Conservation (phyloP, 2,329 filamentous ascomycete genomes). For the Cercospora nicotianae region DNA sequence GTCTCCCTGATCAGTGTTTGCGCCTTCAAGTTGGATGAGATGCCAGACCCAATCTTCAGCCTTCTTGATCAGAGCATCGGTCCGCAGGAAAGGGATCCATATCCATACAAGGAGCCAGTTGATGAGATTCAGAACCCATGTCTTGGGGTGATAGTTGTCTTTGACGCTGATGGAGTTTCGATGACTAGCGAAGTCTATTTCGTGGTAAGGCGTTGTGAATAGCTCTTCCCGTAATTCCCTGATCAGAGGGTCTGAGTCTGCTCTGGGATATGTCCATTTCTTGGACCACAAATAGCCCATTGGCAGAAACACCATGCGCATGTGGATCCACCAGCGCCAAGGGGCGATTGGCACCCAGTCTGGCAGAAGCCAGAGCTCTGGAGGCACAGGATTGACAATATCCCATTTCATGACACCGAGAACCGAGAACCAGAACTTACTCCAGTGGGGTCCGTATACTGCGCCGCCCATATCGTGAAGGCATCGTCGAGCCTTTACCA, state of each 20-base stretch:
- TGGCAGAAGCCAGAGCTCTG: slow-evolving; percentile 73
- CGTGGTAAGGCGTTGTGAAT: slow-evolving; percentile 73
- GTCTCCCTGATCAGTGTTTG: slow-evolving; percentile 83
- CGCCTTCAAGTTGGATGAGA: slow-evolving; percentile 85
- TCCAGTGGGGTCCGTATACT: slow-evolving; percentile 84
- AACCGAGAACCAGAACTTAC: slow-evolving; percentile 91
- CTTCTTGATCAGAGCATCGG: slow-evolving; percentile 62
- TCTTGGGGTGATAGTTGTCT: slow-evolving; percentile 94
- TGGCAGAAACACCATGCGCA: slow-evolving; percentile 90
- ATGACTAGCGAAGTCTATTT: slow-evolving; percentile 73
- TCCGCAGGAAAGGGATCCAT: slow-evolving; percentile 76
- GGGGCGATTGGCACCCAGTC: slow-evolving; percentile 41
- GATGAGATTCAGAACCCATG: slow-evolving; percentile 72
- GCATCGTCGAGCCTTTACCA: slow-evolving; percentile 79
- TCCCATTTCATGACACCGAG: slow-evolving; percentile 85
- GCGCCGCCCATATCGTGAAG: slow-evolving; percentile 86
- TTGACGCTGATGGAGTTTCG: slow-evolving; percentile 76
- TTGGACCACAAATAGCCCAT: slow-evolving; percentile 91
- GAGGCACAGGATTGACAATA: slow-evolving; percentile 88
- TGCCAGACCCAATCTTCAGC: slow-evolving; percentile 82
- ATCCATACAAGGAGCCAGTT: slow-evolving; percentile 79
- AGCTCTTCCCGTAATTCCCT: slow-evolving; percentile 75
- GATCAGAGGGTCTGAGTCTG: slow-evolving; percentile 63
- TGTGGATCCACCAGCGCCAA: slow-evolving; percentile 69
- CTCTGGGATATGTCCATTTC: slow-evolving; percentile 71